These are phyloP conservation scores for Cornus kousa DNA, from an alignment of 148 eudicot species.

Conservation along the genomic window DNA sequence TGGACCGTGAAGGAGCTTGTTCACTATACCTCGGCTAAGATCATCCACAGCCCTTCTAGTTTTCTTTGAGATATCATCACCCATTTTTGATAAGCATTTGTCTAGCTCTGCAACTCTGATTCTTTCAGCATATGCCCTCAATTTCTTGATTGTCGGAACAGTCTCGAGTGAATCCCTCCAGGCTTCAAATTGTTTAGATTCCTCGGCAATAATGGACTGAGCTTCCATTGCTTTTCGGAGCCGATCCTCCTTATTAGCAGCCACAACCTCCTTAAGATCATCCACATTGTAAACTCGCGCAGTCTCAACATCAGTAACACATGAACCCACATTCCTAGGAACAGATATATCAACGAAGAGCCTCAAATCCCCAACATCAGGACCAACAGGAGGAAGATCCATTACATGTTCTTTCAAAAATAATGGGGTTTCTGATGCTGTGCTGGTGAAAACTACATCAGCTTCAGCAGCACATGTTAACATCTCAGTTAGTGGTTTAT, in stretches of 20 bases:
- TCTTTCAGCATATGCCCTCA: slow-evolving; percentile 88
- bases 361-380: slow-evolving; percentile 59
- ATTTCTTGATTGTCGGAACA: slow-evolving; percentile 87
- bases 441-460: slow-evolving; percentile 76
- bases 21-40: slow-evolving; percentile 76
- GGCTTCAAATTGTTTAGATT: slow-evolving; percentile 71
- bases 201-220: slow-evolving; percentile 60
- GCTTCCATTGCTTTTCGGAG: slow-evolving; percentile 85
- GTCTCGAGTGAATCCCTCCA: slow-evolving; percentile 93
- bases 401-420: slow-evolving; percentile 53
- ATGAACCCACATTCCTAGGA: slow-evolving; percentile 79
- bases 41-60: slow-evolving; percentile 64
- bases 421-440: slow-evolving; percentile 57
- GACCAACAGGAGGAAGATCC: slow-evolving; percentile 49
- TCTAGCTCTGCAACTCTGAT: slow-evolving; percentile 73
- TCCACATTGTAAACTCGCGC: slow-evolving; percentile 74
- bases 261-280: slow-evolving; percentile 88
- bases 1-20: slow-evolving; percentile 77
- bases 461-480: slow-evolving; percentile 56
- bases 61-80: slow-evolving; percentile 69
- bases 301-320: slow-evolving; percentile 49
- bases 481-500: slow-evolving; percentile 72
- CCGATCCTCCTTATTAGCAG: slow-evolving; percentile 84
- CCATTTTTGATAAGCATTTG: slow-evolving; percentile 71
- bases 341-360: slow-evolving; percentile 78